Conservation (phyloP, 2,329 filamentous ascomycete genomes). For the Metarhizium robertsii region DNA sequence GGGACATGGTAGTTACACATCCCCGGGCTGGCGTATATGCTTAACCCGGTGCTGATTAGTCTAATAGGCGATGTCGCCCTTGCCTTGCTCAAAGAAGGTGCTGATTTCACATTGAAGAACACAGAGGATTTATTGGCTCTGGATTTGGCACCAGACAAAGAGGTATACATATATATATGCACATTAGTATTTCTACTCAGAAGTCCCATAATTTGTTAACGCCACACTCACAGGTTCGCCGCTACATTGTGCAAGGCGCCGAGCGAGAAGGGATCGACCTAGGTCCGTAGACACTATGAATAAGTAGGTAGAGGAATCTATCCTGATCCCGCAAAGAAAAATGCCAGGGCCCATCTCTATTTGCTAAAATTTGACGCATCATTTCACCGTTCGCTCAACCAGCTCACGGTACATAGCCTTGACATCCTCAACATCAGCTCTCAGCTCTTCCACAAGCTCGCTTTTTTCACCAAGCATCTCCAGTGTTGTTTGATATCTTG, state of each 20-base stretch:
- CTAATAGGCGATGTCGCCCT: conserved; percentile 66
- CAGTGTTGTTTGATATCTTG: conserved; percentile 79
- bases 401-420: conserved; percentile 95
- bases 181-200: background rate
- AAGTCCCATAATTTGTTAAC: conserved; percentile 2
- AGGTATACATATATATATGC: conserved; percentile 42
- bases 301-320: background rate
- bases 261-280: conserved; percentile 76
- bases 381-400: conserved; percentile 74
- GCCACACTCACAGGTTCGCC: conserved; percentile 46
- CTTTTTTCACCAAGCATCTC: conserved; percentile 97
- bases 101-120: conserved; percentile 72
- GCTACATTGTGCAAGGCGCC: conserved; percentile 67
- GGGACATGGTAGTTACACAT: conserved; percentile 46
- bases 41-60: background rate
- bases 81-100: conserved; percentile 72
- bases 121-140: conserved; percentile 61
- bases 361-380: conserved; percentile 11
- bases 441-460: conserved; percentile 85
- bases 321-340: background rate
- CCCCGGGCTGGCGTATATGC: background rate
- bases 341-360: background rate
- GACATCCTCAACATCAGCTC: conserved; percentile 80
- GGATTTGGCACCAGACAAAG: conserved; percentile 76
- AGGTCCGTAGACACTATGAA: conserved; percentile 14